Percentiles rank a stretch among this genome's conserved stretches.
Evolutionary conservation across 75 land plant species (phyloP).

Genomic region (Selaginella tamariscina): DNA sequence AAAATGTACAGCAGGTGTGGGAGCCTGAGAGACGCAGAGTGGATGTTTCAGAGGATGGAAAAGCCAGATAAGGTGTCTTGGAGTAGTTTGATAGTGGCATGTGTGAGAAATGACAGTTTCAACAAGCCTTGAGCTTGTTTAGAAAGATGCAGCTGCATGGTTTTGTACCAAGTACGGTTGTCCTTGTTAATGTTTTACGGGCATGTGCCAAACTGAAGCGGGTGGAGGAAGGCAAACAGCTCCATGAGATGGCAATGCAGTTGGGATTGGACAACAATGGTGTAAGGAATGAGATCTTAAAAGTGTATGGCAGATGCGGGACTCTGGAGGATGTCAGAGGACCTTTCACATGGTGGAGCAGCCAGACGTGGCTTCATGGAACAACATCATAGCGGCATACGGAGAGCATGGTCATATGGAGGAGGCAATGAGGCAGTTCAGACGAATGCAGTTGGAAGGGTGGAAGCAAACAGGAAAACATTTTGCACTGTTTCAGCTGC

Average conservation of each 20-base stretch:
- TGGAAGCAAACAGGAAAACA: not conserved
- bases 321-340: not conserved
- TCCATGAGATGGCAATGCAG: not conserved
- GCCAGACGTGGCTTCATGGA: not conserved
- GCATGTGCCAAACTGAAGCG: not conserved
- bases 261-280: not conserved
- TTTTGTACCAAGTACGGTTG: not conserved
- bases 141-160: not conserved
- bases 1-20: conserved; percentile 11
- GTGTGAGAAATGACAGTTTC: not conserved
- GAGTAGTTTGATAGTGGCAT: not conserved
- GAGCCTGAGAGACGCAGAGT: not conserved
- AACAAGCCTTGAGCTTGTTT: not conserved
- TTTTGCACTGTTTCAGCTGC: not conserved
- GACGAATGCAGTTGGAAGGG: not conserved
- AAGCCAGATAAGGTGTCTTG: not conserved
- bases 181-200: not conserved
- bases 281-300: not conserved
- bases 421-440: not conserved
- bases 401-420: not conserved
- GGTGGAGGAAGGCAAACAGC: not conserved
- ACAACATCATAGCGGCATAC: not conserved
- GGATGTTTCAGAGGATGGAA: conserved; percentile 3
- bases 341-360: not conserved
- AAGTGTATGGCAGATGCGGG: not conserved